Evolutionary conservation across 495 filamentous ascomycete genomes (phyloP).

Genomic region (Penicillium manginii): DNA sequence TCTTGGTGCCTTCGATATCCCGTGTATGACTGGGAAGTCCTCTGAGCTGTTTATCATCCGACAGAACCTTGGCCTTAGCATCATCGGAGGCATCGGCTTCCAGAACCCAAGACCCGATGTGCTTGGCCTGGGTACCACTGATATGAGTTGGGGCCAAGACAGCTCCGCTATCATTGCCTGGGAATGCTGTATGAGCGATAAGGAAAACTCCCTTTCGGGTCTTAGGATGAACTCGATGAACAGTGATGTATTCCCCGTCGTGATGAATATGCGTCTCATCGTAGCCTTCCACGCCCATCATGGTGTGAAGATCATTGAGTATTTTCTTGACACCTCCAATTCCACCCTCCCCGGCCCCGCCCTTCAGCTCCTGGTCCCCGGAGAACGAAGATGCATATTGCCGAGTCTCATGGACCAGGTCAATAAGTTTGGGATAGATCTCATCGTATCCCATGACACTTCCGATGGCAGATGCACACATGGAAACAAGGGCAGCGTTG

Average conservation of each 20-base stretch:
- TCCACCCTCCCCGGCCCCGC: conserved; percentile 70
- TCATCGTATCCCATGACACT: conserved; percentile 99
- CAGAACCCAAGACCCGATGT: conserved; percentile 85
- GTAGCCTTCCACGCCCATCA: conserved; percentile 93
- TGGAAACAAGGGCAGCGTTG: conserved; percentile 91
- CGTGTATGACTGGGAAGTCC: conserved; percentile 82
- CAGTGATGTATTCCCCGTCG: conserved; percentile 92
- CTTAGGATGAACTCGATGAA: conserved; percentile 90
- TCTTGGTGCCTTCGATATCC: conserved; percentile 67
- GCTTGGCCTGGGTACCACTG: conserved; percentile 71
- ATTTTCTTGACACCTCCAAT: conserved; percentile 89
- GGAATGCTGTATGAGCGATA: conserved; percentile 93
- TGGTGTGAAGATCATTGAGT: conserved; percentile 86
- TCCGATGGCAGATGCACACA: conserved; percentile 92
- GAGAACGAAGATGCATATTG: conserved; percentile 77
- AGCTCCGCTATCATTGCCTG: conserved; percentile 79
- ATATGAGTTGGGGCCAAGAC: conserved; percentile 76
- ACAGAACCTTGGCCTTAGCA: conserved; percentile 62
- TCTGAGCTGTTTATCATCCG: conserved; percentile 69
- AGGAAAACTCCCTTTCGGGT: conserved; percentile 91
- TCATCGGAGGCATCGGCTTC: conserved; percentile 75
- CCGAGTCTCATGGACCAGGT: conserved; percentile 86
- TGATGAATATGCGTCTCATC: conserved; percentile 97
- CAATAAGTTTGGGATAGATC: conserved; percentile 87
- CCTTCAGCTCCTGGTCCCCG: conserved; percentile 53